Evolutionary conservation across 2,329 filamentous ascomycete species (phyloP), one percentile per base, ranked within the genome.

Genomic region (Hyphodiscus sp.): DNA sequence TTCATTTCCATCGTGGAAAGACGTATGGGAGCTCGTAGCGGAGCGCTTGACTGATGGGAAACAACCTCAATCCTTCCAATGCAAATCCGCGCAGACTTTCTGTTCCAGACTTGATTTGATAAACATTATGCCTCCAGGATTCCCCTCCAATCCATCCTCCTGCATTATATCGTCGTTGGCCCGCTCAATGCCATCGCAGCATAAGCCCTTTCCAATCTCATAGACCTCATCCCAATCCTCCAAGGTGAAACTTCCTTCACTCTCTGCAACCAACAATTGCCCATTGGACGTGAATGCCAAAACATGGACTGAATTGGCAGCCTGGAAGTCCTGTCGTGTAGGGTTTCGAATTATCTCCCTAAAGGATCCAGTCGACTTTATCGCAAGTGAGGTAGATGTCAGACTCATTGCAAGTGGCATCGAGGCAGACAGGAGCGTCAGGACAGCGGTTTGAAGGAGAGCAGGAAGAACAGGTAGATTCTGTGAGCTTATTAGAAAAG

Each of bases 391-490:
- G 1, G 80, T 79, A 2, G 88, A 79, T 18, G 83, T 83, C 44
- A 86, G 80, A 13, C 87, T 87, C 57, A 85, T 82, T 45, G 83
- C 84, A 65, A 97, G 77, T 13, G 92, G 91, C 33, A 96, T 79
- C 1, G 87, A 86, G 23, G 88, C 90, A 44, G 91, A 90, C 38
- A 97, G 75, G 16, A 97, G 79, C 20, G 89, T 84, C 41, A 94
- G 74, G 41, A 91, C 75, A 5, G 89, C 80, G 1, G 91, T 85
- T 69, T 96, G 90, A 29, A 96, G 73, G 58, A 96, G 78, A 33
- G 88, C 82, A 20, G 94, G 89, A 51, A 99, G 81, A 45, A 95
- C 76, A 47, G 85, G 77, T 43, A 96, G 78, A 67, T 89, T 88
- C 86, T 92, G 60, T 20, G 13, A 38, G 33, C 33, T 45, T 49